Evolutionary conservation across 306 rosid genomes (phyloP).

Genomic region (Medicago truncatula): MtrunA17r5.0-ANR NC_053048.1:14333501-14334000

Average conservation of each 20-base stretch:
- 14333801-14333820: not conserved
- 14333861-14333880: not conserved
- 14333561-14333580: no score
- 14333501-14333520: no score
- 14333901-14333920: no score
- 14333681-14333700: not conserved
- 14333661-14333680: not conserved
- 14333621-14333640: not conserved
- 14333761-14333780: not conserved
- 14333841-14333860: not conserved
- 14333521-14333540: no score
- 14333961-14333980: no score
- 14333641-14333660: not conserved
- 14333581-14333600: no score
- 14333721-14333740: not conserved
- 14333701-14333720: fast-evolving
- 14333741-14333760: not conserved
- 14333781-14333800: not conserved
- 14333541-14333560: no score
- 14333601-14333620: not conserved
- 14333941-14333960: no score
- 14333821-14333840: not conserved
- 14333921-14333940: not conserved
- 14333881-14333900: no score
- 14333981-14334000: no score